A percentile compares a stretch with the other conserved stretches of the same genome.
These are phyloP conservation scores for Penicillium hesseltinei DNA, from an alignment of 2,329 filamentous ascomycete genomes.

Conservation along the genomic window DNA sequence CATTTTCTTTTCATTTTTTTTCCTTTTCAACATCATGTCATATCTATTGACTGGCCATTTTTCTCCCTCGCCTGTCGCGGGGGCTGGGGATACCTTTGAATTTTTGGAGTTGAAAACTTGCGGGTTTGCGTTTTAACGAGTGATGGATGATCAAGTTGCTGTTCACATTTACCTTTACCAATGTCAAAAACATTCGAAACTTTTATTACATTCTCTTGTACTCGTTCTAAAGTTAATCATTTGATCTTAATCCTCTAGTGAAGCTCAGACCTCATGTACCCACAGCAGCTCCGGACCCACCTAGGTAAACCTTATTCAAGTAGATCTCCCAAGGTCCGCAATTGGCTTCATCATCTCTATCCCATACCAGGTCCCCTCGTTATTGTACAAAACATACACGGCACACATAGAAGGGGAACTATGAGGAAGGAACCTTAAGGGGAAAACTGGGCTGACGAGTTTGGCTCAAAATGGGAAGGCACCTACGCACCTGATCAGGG, in stretches of 20 bases:
- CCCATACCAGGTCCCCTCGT: neutral
- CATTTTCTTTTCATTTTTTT: neutral
- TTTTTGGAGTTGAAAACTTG: constrained; percentile 17
- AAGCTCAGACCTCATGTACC: neutral
- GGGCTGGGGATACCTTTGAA: constrained; percentile 20
- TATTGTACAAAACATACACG: too few species aligned
- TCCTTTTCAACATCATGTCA: constrained; percentile 7
- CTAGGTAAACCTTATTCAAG: neutral
- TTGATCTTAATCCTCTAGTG: neutral
- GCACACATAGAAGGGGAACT: too few species aligned
- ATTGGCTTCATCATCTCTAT: neutral
- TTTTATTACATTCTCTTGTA: neutral
- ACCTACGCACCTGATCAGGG: too few species aligned
- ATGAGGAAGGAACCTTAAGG: too few species aligned
- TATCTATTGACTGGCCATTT: constrained; percentile 12
- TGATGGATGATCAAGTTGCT: constrained; percentile 12
- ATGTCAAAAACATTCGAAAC: constrained; percentile 17
- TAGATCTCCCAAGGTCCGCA: neutral
- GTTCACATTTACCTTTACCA: constrained; percentile 6
- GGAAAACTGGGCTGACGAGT: too few species aligned
- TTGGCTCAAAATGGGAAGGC: too few species aligned
- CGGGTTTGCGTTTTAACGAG: constrained; percentile 10
- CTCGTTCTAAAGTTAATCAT: neutral
- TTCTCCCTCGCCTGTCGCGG: constrained; percentile 5
- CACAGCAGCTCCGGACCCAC: neutral